These are phyloP conservation scores for Mallotus japonicus DNA, from an alignment of 441 rosid species.

Conservation along the genomic window DNA sequence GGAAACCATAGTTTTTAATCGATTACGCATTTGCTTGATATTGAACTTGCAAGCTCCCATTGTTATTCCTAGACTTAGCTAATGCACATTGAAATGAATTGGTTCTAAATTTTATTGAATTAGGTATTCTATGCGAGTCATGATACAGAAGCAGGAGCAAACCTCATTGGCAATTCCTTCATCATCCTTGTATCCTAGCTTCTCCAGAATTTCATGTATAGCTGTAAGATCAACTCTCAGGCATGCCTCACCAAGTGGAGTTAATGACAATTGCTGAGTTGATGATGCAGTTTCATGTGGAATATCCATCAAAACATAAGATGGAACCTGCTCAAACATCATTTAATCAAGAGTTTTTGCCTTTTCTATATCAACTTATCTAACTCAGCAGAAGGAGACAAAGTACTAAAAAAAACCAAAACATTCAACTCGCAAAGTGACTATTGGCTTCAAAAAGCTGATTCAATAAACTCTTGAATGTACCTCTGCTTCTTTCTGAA, in stretches of 20 bases:
- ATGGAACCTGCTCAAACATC: conserved; percentile 58
- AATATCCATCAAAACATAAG: conserved; percentile 70
- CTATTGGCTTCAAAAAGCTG: too few species aligned
- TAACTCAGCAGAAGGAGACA: not conserved
- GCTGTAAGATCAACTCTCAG: conserved; percentile 80
- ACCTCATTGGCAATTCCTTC: conserved; percentile 89
- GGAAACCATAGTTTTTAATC: too few species aligned
- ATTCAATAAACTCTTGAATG: too few species aligned
- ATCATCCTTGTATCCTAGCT: conserved; percentile 82
- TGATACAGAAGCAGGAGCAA: not conserved
- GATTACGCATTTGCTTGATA: too few species aligned
- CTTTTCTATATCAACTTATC: not conserved
- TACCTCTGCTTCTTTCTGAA: conserved; percentile 88
- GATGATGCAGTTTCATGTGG: conserved; percentile 54
- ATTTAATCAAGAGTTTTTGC: not conserved
- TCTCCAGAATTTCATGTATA: conserved; percentile 77
- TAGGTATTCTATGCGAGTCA: too few species aligned
- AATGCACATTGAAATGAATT: too few species aligned
- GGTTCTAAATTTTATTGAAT: too few species aligned
- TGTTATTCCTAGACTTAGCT: too few species aligned
- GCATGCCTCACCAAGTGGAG: conserved; percentile 91
- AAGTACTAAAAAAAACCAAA: not conserved
- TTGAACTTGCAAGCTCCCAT: too few species aligned
- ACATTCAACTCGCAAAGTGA: too few species aligned
- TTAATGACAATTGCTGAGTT: conserved; percentile 42